A percentile compares a stretch with the other conserved stretches of the same genome.
phyloP scores from a whole-genome alignment of 257 asterid genomes.

The Coffea canephora region DNA sequence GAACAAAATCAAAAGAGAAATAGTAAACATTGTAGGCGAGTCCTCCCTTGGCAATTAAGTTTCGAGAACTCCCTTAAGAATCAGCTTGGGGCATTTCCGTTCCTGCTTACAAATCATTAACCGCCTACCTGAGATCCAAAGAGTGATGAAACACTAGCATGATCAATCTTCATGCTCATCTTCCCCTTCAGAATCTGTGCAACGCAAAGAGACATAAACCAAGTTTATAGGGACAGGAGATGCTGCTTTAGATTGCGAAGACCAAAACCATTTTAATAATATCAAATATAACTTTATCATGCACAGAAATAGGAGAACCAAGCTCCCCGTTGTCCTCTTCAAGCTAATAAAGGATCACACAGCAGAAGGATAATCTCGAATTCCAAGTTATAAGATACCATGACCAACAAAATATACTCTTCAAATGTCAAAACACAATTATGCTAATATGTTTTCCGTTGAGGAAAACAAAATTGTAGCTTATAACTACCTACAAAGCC shows the following conservation, averaged over 20 bases:
- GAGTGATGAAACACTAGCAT: not conserved
- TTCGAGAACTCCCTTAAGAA: not conserved
- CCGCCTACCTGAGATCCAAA: slow-evolving; percentile 11
- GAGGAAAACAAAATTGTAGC: not conserved
- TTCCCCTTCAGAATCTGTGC: slow-evolving; percentile 80
- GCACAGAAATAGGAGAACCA: slow-evolving; percentile 3
- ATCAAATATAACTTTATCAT: not conserved
- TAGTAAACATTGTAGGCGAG: not conserved
- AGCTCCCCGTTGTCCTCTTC: not conserved
- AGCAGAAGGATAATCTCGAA: not conserved
- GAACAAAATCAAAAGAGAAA: not conserved
- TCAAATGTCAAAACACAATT: not conserved
- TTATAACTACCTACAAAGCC: not conserved
- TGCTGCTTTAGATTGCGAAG: not conserved
- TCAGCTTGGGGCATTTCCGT: not conserved
- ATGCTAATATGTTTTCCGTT: not conserved
- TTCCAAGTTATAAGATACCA: not conserved
- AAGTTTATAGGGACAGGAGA: not conserved
- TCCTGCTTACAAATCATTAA: not conserved
- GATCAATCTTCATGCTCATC: slow-evolving; percentile 62
- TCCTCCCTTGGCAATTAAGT: not conserved
- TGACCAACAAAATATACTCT: not conserved
- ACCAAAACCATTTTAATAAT: slow-evolving; percentile 1
- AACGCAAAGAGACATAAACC: slow-evolving; percentile 2
- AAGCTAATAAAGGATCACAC: not conserved